Evolutionary conservation across 2,329 filamentous ascomycete species (phyloP), one percentile per base, ranked within the genome.

Genomic region (Arthrinium phaeospermum): DNA sequence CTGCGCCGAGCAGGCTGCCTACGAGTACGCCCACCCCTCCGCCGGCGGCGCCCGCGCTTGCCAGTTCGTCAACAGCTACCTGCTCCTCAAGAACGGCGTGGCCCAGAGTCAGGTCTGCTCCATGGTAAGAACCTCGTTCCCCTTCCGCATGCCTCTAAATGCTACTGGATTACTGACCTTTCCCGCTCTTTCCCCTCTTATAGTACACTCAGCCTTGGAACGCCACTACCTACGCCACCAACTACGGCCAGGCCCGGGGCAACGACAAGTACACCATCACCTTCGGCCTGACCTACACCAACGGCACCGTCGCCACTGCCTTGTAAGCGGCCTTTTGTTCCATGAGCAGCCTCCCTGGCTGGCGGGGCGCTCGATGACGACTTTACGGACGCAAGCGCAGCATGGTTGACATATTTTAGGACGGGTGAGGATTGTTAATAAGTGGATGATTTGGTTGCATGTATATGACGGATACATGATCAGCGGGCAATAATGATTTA

Each of bases 11-110:
- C 73, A 75, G 71, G 73, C 70, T 5, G 70, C 69, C 24, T 74
- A 74, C 57, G 75, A 75, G 49, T 51, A 53, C 16, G 51, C 37
- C n/a, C 70, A 75, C 41, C 71, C 72, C 13, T 70, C 73, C 13
- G 7, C 45, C 16, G 71, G 70, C 41, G 22, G 47, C 10, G 30
- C 45, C n/a, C 57, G 67, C 19, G 68, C 70, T 5, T 75, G 73
- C 57, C 75, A 74, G 22, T 82, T 81, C 79, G 82, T 84, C 76
- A 82, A 82, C 69, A 77, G 80, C 0, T 85, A 82, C 73, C 76
- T 85, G 70, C 72, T 83, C 37, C 78, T 79, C 72, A 80, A 80
- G 77, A 83, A 84, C 73, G 80, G 80, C 19, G 70, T 72, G 44
- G 76, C 81, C 1, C 72, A 80, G 41, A 82, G 82, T n/a, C 80